phyloP scores from a whole-genome alignment of 2,329 filamentous ascomycete genomes.

The Venturiaceae sp. region DNA sequence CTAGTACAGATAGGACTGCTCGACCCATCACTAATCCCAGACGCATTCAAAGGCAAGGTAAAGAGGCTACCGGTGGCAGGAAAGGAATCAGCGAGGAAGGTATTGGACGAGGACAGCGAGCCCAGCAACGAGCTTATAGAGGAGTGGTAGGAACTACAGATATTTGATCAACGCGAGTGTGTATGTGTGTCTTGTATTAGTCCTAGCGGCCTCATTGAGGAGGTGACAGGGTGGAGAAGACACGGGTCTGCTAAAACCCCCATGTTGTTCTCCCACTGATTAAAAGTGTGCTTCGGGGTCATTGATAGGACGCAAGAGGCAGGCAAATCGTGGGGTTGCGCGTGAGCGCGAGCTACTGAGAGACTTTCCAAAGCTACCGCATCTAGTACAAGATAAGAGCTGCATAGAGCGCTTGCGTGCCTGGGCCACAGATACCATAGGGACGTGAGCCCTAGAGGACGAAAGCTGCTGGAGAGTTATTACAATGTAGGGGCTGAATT shows the following conservation, averaged over 20 bases:
- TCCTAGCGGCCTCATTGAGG: neutral
- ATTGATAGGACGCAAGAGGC: conserved; percentile 8
- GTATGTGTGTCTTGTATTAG: conserved; percentile 6
- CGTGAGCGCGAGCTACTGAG: neutral
- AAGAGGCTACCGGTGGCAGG: conserved; percentile 37
- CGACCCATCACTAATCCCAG: conserved; percentile 44
- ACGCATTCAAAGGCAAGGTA: conserved; percentile 25
- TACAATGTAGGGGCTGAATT: too few species aligned
- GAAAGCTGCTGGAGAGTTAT: too few species aligned
- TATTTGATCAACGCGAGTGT: neutral
- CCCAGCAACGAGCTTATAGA: conserved; percentile 36
- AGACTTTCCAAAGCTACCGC: neutral
- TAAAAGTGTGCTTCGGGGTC: conserved; percentile 5
- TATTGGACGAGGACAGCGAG: conserved; percentile 32
- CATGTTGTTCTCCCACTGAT: conserved; percentile 6
- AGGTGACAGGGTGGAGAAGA: conserved; percentile 9
- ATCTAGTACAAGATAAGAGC: neutral
- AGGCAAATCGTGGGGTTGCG: conserved; percentile 6
- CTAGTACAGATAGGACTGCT: conserved; percentile 49
- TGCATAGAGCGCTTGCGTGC: too few species aligned
- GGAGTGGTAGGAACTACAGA: conserved; percentile 22
- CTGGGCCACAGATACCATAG: too few species aligned
- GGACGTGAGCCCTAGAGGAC: too few species aligned
- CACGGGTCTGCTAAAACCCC: conserved; percentile 8
- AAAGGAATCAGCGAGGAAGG: conserved; percentile 35